phyloP scores from a whole-genome alignment of 2,329 filamentous ascomycete species.

The Alternaria dauci region DNA sequence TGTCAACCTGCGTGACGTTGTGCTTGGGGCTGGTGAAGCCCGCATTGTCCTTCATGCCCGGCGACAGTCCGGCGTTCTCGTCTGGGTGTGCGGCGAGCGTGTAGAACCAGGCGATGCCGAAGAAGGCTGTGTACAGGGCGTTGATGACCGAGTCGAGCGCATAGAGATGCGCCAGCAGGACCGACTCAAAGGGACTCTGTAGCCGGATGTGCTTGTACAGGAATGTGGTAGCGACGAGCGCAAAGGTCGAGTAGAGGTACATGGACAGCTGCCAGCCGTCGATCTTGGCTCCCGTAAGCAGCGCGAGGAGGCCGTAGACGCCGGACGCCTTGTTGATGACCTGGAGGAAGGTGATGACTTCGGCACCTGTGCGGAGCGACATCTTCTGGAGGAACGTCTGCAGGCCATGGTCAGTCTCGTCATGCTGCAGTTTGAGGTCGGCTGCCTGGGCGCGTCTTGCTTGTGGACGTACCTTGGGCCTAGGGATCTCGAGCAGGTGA shows the following conservation, averaged over 20 bases:
- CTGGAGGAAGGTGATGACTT: slow-evolving; percentile 82
- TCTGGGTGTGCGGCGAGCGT: slow-evolving; percentile 68
- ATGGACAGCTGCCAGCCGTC: slow-evolving; percentile 86
- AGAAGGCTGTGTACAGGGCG: slow-evolving; percentile 79
- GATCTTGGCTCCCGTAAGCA: slow-evolving; percentile 85
- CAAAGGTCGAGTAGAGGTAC: slow-evolving; percentile 84
- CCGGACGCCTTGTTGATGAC: slow-evolving; percentile 93
- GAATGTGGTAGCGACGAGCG: slow-evolving; percentile 72
- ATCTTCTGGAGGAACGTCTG: slow-evolving; percentile 87
- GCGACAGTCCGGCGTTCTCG: slow-evolving; percentile 48
- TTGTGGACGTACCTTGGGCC: slow-evolving; percentile 45
- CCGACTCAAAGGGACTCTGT: slow-evolving; percentile 78
- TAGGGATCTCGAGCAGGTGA: slow-evolving; percentile 49
- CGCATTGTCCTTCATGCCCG: slow-evolving; percentile 68
- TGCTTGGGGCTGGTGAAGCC: slow-evolving; percentile 71
- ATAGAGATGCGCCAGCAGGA: slow-evolving; percentile 86
- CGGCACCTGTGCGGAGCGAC: slow-evolving; percentile 84
- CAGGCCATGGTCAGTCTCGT: slow-evolving; percentile 23
- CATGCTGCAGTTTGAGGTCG: not conserved
- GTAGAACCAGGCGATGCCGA: slow-evolving; percentile 87
- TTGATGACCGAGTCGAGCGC: slow-evolving; percentile 83
- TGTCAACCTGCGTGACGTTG: slow-evolving; percentile 67
- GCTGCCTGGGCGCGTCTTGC: slow-evolving; percentile 6
- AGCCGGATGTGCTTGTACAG: slow-evolving; percentile 82
- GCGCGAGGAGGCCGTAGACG: slow-evolving; percentile 86